These are phyloP conservation scores for Sedum album DNA, from an alignment of 164 flowering plant species.

Conservation along the genomic window DNA sequence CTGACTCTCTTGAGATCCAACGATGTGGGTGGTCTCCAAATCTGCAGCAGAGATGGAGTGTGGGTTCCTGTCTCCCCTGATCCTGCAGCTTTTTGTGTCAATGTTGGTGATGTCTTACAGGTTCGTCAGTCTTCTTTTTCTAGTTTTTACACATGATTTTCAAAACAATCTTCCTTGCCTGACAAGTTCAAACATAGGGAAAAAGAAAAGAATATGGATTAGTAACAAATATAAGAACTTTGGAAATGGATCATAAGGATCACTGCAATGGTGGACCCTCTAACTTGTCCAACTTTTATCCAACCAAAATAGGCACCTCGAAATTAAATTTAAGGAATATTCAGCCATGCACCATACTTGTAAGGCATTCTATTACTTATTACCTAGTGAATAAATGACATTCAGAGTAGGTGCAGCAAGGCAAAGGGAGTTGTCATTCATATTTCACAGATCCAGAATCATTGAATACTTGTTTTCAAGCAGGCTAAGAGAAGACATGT, in stretches of 20 bases:
- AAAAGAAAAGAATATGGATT: background rate
- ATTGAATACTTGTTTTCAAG: background rate
- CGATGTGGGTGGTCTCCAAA: conserved; percentile 52
- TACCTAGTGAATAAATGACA: background rate
- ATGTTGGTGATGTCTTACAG: conserved; percentile 65
- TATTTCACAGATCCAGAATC: too few species aligned
- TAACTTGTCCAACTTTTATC: background rate
- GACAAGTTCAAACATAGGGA: background rate
- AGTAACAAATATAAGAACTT: background rate
- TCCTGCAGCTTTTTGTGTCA: conserved; percentile 45
- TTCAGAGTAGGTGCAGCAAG: background rate
- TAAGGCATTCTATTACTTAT: background rate
- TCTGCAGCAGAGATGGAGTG: conserved; percentile 27
- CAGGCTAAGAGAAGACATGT: background rate
- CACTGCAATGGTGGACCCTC: background rate
- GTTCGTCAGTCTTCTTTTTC: conserved; percentile 19
- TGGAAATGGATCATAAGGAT: background rate
- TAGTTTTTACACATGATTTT: background rate
- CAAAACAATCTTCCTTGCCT: background rate
- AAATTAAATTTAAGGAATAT: background rate
- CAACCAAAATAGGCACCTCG: background rate
- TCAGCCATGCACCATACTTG: background rate
- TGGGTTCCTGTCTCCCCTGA: conserved; percentile 66
- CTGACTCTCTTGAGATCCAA: conserved; percentile 59
- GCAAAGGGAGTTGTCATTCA: too few species aligned